Conservation (phyloP, 371 early-diverging fungal species). For the Mucor sp. region DNA sequence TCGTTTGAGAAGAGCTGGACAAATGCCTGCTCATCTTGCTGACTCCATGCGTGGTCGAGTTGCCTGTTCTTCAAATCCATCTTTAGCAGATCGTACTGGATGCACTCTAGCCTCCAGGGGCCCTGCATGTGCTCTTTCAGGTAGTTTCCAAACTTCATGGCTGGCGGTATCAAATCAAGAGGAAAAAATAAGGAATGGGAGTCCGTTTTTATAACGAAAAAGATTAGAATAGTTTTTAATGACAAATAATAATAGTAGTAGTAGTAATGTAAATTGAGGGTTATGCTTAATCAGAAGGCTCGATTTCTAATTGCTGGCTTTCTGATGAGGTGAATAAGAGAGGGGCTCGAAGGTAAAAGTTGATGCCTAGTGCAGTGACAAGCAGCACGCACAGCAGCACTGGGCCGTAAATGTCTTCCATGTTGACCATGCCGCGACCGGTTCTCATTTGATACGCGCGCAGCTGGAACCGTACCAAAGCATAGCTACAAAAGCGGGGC, state of each 20-base stretch:
- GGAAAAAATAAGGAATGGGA: too few relatives aligned
- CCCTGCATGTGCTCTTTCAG: slow-evolving; percentile 11
- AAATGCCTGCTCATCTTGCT: slow-evolving; percentile 75
- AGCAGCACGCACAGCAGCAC: slow-evolving; percentile 79
- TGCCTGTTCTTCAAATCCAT: slow-evolving; percentile 31
- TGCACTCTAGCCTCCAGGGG: slow-evolving; percentile 38
- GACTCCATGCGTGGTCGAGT: slow-evolving; percentile 47
- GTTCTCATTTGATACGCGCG: slow-evolving; percentile 42
- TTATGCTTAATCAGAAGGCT: not conserved
- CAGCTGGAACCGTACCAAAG: slow-evolving; percentile 37
- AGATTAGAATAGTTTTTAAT: slow-evolving; percentile 1
- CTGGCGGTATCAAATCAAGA: too few relatives aligned
- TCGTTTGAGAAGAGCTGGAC: slow-evolving; percentile 72
- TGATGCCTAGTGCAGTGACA: slow-evolving; percentile 49
- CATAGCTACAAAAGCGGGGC: slow-evolving; percentile 31
- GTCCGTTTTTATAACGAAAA: not conserved
- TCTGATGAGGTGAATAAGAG: not conserved
- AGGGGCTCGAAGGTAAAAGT: slow-evolving; percentile 42
- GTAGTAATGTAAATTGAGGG: not conserved
- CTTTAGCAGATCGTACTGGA: slow-evolving; percentile 37
- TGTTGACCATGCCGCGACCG: slow-evolving; percentile 20
- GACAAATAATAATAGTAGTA: not conserved
- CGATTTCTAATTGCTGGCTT: not conserved
- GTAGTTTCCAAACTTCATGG: slow-evolving; percentile 17
- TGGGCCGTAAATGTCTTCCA: slow-evolving; percentile 63